Conservation (phyloP, 75 land plant species). For the Pinus albicaulis region DNA sequence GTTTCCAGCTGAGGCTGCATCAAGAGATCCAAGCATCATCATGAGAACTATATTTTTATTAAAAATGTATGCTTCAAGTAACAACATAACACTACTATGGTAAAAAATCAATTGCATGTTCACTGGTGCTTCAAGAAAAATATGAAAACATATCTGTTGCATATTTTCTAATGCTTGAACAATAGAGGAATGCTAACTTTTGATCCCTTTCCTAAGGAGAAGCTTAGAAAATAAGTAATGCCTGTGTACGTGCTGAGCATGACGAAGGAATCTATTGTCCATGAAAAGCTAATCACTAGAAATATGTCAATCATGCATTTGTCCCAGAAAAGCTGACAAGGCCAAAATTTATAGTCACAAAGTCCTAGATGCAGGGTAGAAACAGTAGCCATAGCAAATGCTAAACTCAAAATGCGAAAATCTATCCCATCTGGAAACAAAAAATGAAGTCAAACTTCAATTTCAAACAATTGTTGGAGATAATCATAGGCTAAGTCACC, state of each 20-base stretch:
- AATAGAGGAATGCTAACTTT: neutral
- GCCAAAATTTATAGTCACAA: slow-evolving; percentile 8
- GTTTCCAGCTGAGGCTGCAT: slow-evolving; percentile 85
- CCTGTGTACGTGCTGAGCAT: neutral
- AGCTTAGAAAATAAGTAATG: neutral
- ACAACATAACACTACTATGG: slow-evolving; percentile 57
- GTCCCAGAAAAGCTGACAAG: neutral
- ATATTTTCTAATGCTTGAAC: neutral
- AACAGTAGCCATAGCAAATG: too few species aligned
- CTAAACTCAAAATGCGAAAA: too few species aligned
- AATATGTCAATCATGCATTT: neutral
- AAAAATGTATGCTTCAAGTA: neutral
- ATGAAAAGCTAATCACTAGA: neutral
- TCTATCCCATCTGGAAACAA: too few species aligned
- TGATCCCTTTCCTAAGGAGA: neutral
- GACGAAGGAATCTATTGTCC: slow-evolving; percentile 1
- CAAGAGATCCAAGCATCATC: slow-evolving; percentile 13
- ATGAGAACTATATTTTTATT: neutral
- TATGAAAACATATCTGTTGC: slow-evolving; percentile 24
- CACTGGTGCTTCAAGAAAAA: slow-evolving; percentile 84
- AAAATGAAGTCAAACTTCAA: too few species aligned
- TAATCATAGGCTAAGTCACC: too few species aligned
- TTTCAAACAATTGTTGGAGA: too few species aligned
- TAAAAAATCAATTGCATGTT: slow-evolving; percentile 74
- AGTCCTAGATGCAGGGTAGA: neutral